Evolutionary conservation across 2,329 filamentous ascomycete genomes (phyloP).

Genomic region (Fusarium agapanthi): DNA sequence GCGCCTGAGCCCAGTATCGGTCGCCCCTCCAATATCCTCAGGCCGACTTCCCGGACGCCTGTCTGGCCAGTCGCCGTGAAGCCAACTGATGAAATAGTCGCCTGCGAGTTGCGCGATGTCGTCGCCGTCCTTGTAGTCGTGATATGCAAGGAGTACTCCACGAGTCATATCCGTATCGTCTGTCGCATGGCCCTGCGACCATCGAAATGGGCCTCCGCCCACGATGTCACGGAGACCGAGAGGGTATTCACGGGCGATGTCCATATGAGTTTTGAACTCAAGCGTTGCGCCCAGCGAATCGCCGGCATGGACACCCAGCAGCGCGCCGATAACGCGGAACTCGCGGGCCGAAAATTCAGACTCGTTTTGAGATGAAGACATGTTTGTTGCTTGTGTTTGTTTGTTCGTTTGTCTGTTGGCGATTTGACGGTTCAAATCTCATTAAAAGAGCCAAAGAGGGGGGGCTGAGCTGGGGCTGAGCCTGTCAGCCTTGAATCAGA

Average conservation of each 20-base stretch:
- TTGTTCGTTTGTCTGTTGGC: not conserved
- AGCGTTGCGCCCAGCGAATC: conserved; percentile 57
- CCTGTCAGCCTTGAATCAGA: not conserved
- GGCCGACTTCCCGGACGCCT: conserved; percentile 46
- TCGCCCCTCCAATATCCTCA: conserved; percentile 53
- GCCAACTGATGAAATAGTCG: conserved; percentile 53
- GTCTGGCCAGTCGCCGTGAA: conserved; percentile 53
- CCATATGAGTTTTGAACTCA: conserved; percentile 51
- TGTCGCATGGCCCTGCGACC: conserved; percentile 55
- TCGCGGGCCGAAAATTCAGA: conserved; percentile 16
- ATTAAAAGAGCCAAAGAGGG: not conserved
- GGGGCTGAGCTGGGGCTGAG: not conserved
- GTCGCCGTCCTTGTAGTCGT: conserved; percentile 28
- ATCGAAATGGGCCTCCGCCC: conserved; percentile 55
- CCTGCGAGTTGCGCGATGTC: conserved; percentile 49
- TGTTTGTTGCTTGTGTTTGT: not conserved
- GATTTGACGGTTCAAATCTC: not conserved
- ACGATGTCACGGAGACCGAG: conserved; percentile 52
- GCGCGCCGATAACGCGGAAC: conserved; percentile 52
- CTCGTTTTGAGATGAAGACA: not conserved
- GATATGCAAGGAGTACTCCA: conserved; percentile 55
- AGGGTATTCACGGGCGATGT: conserved; percentile 49
- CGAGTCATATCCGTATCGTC: conserved; percentile 60
- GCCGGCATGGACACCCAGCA: conserved; percentile 57
- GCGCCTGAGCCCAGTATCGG: conserved; percentile 44